Evolutionary conservation across 164 flowering plant species (phyloP).

Genomic region (Kalanchoe fedtschenkoi): DNA sequence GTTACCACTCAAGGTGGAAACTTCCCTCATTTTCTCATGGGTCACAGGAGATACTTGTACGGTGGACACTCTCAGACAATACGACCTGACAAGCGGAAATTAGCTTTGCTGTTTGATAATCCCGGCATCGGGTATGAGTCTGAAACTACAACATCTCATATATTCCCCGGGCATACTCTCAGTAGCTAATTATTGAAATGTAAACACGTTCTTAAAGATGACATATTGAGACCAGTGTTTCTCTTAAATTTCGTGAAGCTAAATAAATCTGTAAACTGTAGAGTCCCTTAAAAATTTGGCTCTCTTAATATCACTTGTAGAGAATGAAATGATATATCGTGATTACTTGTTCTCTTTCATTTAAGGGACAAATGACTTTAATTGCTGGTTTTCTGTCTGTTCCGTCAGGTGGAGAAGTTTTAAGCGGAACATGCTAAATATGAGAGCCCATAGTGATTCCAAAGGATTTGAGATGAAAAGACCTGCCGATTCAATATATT

Average conservation of each 20-base stretch:
- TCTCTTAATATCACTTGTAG: no score
- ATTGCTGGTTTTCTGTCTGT: neutral
- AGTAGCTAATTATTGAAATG: neutral
- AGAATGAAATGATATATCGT: no score
- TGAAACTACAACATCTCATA: neutral
- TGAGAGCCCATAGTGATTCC: slow-evolving; percentile 72
- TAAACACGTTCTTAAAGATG: neutral
- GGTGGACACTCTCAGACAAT: slow-evolving; percentile 93
- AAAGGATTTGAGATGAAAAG: slow-evolving; percentile 77
- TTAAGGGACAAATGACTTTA: neutral
- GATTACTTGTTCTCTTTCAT: neutral
- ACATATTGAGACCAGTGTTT: neutral
- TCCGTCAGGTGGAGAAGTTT: slow-evolving; percentile 71
- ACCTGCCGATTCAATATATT: slow-evolving; percentile 70
- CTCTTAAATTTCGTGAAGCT: neutral
- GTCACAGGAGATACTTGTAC: slow-evolving; percentile 75
- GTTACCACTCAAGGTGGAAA: slow-evolving; percentile 98
- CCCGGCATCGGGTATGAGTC: slow-evolving; percentile 62
- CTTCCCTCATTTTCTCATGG: slow-evolving; percentile 87
- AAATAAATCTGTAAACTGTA: no score
- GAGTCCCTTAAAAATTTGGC: no score
- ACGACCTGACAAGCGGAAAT: slow-evolving; percentile 82
- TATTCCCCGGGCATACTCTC: neutral
- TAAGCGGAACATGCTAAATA: slow-evolving; percentile 73
- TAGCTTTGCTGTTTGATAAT: slow-evolving; percentile 70